Evolutionary conservation across 176 grass and related monocot genomes (phyloP), one percentile per base, ranked within the genome.

Genomic region (Guadua angustifolia): DNA sequence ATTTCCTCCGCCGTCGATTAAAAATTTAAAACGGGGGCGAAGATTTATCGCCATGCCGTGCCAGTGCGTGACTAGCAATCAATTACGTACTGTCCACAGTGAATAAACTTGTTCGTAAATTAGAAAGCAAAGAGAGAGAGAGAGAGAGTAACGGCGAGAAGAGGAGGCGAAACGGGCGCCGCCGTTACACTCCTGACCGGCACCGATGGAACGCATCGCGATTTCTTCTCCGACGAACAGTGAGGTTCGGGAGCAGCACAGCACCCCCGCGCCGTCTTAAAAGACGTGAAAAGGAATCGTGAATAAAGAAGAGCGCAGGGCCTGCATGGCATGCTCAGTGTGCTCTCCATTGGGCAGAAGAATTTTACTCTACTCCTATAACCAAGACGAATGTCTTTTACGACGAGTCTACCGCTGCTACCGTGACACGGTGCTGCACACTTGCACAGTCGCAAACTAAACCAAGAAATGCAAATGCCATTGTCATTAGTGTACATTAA

Each of bases 301-400:
- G 64, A 60, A 60, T 52, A 71, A 53, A 84, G 38, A 68, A 11
- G 49, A 26, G 58, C 35, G 12, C 46, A 21, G 24, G 33, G 36
- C n/a, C 13, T 36, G 35, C 29, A 29, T 29, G 24, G 21, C 35
- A 2, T 32, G 16, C n/a, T n/a, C n/a, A n/a, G n/a, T n/a, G n/a
- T n/a, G n/a, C 15, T 29, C 66, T 38, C 71, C 43, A 81, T 63
- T 81, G 62, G 75, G 33, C 39, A 17, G 26, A 78, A 76, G 59
- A 4, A 43, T 2, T 8, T 7, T 43, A 43, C 7, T 9, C 44
- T n/a, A 24, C 33, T 40, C 70, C n/a, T 13, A 0, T 6, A 6
- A 66, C 47, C 83, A 10, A 86, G 49, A 21, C 58, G 88, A 83
- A 90, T 90, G 84, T 90, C 69, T 25, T 66, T 25, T 71, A 5